These are phyloP conservation scores for Penicillium silybi DNA, from an alignment of 495 filamentous ascomycete species.

Conservation along the genomic window DNA sequence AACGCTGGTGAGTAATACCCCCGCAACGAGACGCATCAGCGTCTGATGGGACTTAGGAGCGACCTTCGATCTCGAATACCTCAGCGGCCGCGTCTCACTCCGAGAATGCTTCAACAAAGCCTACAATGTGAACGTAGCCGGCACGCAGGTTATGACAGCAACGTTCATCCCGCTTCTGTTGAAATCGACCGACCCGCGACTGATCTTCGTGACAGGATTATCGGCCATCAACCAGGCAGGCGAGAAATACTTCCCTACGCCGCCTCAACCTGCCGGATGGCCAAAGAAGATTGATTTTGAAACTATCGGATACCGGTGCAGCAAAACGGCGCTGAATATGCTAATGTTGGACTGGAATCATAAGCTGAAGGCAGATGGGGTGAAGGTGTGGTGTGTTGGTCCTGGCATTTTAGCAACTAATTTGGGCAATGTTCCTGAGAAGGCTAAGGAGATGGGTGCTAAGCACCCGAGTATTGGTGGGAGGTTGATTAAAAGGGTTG, in stretches of 20 bases:
- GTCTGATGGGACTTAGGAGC: constrained; percentile 27
- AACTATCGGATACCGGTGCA: constrained; percentile 29
- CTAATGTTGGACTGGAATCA: constrained; percentile 30
- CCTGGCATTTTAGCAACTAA: constrained; percentile 33
- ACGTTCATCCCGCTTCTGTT: constrained; percentile 49
- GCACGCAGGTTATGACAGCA: constrained; percentile 42
- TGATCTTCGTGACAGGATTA: constrained; percentile 46
- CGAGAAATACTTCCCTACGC: constrained; percentile 16
- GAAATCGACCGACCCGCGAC: constrained; percentile 40
- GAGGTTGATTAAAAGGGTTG: constrained; percentile 25
- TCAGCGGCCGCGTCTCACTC: constrained; percentile 27
- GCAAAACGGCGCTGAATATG: constrained; percentile 36
- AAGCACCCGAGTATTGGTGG: constrained; percentile 33
- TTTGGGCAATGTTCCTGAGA: constrained; percentile 22
- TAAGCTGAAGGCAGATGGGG: constrained; percentile 33
- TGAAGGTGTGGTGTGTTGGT: constrained; percentile 33
- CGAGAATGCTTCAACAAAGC: constrained; percentile 43
- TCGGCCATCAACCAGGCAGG: constrained; percentile 16
- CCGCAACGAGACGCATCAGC: no score
- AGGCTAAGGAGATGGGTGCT: constrained; percentile 28
- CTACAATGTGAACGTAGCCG: constrained; percentile 47
- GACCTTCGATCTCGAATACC: constrained; percentile 25
- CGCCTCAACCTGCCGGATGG: constrained; percentile 35
- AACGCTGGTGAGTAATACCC: constrained; percentile 30
- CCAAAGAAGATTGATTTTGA: constrained; percentile 38